Evolutionary conservation across 2,329 filamentous ascomycete genomes (phyloP), one percentile per base, ranked within the genome.

Genomic region (Xylariaceae sp.): DNA sequence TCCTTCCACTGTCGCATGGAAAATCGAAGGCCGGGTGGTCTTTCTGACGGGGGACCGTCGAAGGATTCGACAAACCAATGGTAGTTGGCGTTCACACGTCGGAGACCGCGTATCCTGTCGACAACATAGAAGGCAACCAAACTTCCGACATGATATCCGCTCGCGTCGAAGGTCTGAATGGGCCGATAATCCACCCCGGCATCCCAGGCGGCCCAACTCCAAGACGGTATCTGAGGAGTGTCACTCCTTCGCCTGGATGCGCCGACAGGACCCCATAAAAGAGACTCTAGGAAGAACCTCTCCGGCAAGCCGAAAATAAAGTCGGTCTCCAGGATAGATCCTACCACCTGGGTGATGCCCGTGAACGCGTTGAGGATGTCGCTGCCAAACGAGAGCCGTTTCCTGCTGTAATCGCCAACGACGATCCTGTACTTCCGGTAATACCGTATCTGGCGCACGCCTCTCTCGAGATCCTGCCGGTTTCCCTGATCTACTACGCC

Each of bases 191-290:
- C 43, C 12, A 44, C 43, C 6, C 9, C 23, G 23, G 9, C 46
- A 3, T 58, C 48, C 48, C 56, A 58, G n/a, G 52, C 43, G 10
- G 48, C 44, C 44, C 52, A 55, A 26, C 56, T 58, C 55, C 44
- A 58, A 26, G 43, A 51, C 23, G 44, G 44, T n/a, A 58, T 40
- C 16, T 23, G 32, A 19, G 43, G 26, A 18, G 54, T 18, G 18
- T 20, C n/a, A 16, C 42, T 14, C 40, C 51, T 51, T 42, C 37
- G 16, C 19, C 12, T 41, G 21, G 44, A 48, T 40, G 48, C 46
- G 10, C 55, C 44, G 18, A 51, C 42, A 5, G 51, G 55, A 37
- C 53, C 44, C 48, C 48, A 54, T 21, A 44, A 48, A 5, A 54
- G 21, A 40, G 55, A 54, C 26, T 57, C 44, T 5, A 32, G 44